A percentile compares a stretch with the other conserved stretches of the same genome.
Evolutionary conservation across 1,284 basidiomycete species (phyloP).

Genomic region (Apiotrichum gamsii): DNA sequence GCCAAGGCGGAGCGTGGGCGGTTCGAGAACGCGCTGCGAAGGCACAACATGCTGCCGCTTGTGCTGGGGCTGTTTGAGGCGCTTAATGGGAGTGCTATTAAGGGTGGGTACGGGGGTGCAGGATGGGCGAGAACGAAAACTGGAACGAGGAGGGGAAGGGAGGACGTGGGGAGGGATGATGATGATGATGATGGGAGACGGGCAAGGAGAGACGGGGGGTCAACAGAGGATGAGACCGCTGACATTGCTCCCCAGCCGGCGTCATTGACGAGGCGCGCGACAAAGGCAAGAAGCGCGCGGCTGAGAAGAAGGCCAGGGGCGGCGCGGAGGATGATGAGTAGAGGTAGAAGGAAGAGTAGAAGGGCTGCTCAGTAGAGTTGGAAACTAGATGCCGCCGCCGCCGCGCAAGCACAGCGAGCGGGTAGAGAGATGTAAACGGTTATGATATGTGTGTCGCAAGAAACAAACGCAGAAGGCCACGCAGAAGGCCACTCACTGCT

Average conservation of each 20-base stretch:
- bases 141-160: slow-evolving; percentile 24
- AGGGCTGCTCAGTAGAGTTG: too few species aligned
- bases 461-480: too few species aligned
- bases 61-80: slow-evolving; percentile 37
- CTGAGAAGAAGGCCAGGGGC: slow-evolving; percentile 36
- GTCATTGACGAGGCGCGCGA: slow-evolving; percentile 19
- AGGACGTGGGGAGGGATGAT: slow-evolving; percentile 35
- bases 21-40: slow-evolving; percentile 56
- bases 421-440: too few species aligned
- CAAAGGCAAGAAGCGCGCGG: slow-evolving; percentile 37
- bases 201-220: slow-evolving; percentile 8
- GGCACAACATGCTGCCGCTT: slow-evolving; percentile 37
- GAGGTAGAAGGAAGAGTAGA: too few species aligned
- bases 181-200: too few species aligned
- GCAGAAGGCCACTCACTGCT: too few species aligned
- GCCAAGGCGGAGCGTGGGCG: slow-evolving; percentile 68
- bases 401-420: too few species aligned
- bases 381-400: too few species aligned
- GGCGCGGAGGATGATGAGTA: slow-evolving; percentile 16
- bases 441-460: too few species aligned
- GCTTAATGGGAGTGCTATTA: slow-evolving; percentile 30
- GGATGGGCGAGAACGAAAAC: slow-evolving; percentile 18
- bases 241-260: slow-evolving; percentile 1
- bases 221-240: slow-evolving; percentile 8
- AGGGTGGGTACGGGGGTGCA: slow-evolving; percentile 21